phyloP scores from a whole-genome alignment of 1,284 basidiomycete species.

The Grifola frondosa region DNA sequence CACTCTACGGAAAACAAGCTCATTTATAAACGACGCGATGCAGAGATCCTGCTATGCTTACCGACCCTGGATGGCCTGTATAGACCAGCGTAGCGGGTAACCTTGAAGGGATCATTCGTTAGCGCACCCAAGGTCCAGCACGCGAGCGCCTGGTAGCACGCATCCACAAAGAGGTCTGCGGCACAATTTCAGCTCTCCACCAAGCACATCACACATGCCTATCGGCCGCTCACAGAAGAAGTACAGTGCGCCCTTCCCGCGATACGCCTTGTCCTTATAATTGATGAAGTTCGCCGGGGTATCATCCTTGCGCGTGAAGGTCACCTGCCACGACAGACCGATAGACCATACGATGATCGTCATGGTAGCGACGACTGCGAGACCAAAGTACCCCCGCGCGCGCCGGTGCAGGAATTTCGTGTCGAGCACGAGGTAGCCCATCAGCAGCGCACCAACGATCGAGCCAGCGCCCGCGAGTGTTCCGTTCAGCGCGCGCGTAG shows the following conservation, averaged over 20 bases:
- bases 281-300: conserved; percentile 27
- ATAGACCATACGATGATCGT: conserved; percentile 39
- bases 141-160: conserved; percentile 40
- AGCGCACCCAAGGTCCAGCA: conserved; percentile 46
- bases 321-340: conserved; percentile 38
- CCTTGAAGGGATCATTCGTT: conserved; percentile 42
- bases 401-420: conserved; percentile 34
- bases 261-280: conserved; percentile 34
- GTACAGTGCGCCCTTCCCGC: conserved; percentile 37
- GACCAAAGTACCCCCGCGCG: conserved; percentile 40
- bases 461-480: conserved; percentile 41
- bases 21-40: too few relatives aligned
- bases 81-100: conserved; percentile 43
- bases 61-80: conserved; percentile 43
- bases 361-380: conserved; percentile 34
- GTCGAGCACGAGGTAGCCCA: conserved; percentile 43
- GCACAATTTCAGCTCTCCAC: not conserved
- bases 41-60: too few relatives aligned
- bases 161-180: conserved; percentile 38
- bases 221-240: conserved; percentile 38
- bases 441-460: conserved; percentile 42
- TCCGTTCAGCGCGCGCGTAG: conserved; percentile 42
- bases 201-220: not conserved
- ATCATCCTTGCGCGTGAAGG: conserved; percentile 29
- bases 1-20: conserved; percentile 39